These are phyloP conservation scores for Juglanconis juglandina DNA, from an alignment of 2,329 filamentous ascomycete species.

Conservation along the genomic window DNA sequence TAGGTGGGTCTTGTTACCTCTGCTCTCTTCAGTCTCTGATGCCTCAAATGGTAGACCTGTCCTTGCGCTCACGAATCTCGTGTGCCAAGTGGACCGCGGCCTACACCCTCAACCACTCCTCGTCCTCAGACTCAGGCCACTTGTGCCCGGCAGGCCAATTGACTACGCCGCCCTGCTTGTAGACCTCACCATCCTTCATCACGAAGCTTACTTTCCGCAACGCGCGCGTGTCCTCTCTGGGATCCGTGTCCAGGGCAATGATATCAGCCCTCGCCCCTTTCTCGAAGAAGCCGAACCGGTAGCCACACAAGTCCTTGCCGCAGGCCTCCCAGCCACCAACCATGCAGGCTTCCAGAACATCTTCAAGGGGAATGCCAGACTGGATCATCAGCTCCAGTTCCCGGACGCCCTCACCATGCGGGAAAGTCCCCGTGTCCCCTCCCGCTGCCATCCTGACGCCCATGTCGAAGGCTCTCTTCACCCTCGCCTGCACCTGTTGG, in stretches of 20 bases:
- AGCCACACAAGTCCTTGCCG: constrained; percentile 48
- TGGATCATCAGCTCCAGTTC: constrained; percentile 53
- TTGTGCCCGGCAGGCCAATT: constrained; percentile 17
- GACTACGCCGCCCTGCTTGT: constrained; percentile 36
- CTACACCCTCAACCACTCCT: neutral
- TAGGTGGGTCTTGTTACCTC: too few relatives aligned
- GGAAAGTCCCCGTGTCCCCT: constrained; percentile 51
- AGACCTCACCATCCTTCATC: constrained; percentile 54
- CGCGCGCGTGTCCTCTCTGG: constrained; percentile 35
- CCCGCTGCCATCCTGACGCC: constrained; percentile 50
- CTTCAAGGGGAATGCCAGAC: constrained; percentile 46
- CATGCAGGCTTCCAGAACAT: constrained; percentile 48
- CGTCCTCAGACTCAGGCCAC: constrained; percentile 12
- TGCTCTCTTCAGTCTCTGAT: too few relatives aligned
- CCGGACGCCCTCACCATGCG: constrained; percentile 49
- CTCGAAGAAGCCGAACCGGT: constrained; percentile 50
- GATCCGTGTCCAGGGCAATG: constrained; percentile 45
- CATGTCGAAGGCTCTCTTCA: constrained; percentile 40
- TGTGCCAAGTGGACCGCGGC: too few relatives aligned
- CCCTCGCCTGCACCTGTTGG: constrained; percentile 29
- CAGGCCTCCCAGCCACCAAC: constrained; percentile 55
- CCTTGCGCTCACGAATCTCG: too few relatives aligned
- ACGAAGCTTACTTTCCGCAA: constrained; percentile 50
- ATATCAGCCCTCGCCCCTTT: constrained; percentile 49
- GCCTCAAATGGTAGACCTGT: too few relatives aligned